Percentiles rank a stretch among this genome's conserved stretches.
phyloP scores from a whole-genome alignment of 305 asterid species.

The Fraxinus angustifolia region DNA sequence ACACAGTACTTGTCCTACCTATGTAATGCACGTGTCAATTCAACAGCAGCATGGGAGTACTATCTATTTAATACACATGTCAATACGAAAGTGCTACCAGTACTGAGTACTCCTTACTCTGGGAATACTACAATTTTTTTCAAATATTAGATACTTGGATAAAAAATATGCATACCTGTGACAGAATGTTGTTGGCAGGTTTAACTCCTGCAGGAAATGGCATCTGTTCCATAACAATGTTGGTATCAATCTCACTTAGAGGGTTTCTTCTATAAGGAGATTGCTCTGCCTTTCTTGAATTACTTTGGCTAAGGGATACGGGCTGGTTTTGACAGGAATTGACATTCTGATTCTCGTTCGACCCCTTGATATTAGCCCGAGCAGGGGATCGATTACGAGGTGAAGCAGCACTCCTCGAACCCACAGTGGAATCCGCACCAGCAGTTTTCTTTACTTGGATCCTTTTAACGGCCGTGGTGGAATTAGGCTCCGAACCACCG shows the following conservation, averaged over 20 bases:
- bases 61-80: background rate
- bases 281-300: slow-evolving; percentile 76
- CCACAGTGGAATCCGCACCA: slow-evolving; percentile 39
- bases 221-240: slow-evolving; percentile 16
- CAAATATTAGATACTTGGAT: background rate
- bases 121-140: background rate
- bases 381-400: slow-evolving; percentile 90
- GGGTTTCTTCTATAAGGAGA: slow-evolving; percentile 87
- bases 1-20: background rate
- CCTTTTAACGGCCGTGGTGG: slow-evolving; percentile 48
- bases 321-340: slow-evolving; percentile 42
- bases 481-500: slow-evolving; percentile 14
- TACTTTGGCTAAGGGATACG: slow-evolving; percentile 77
- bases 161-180: slow-evolving; percentile 44
- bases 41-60: background rate
- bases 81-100: background rate
- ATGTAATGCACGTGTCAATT: background rate
- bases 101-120: background rate
- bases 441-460: slow-evolving; percentile 76
- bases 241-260: slow-evolving; percentile 68
- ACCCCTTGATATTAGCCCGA: slow-evolving; percentile 29
- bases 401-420: slow-evolving; percentile 51
- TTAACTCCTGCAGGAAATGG: background rate
- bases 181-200: background rate
- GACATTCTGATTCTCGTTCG: slow-evolving; percentile 27